Base-by-base conservation (phyloP, 2,329 filamentous ascomycete genomes). In the Fusarium burgessii region DNA sequence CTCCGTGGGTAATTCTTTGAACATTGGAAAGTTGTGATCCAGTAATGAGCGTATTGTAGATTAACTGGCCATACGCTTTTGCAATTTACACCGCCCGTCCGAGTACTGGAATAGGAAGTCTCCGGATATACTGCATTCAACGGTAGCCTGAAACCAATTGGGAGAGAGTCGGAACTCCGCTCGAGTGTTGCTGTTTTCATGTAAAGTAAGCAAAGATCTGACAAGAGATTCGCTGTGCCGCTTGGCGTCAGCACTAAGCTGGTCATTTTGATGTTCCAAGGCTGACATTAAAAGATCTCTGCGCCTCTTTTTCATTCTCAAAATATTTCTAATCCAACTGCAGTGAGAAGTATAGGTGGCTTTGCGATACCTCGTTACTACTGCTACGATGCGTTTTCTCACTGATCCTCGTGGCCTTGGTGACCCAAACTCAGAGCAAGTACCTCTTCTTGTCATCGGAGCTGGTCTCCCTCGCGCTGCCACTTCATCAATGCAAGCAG, bases 401-500 rank as follows among this genome's bases (percentile, higher is more conserved):
- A 66, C 51, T 9, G 69, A 74, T 35, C 23, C 70, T 5, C 64
- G 63, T 2, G 49, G 61, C 6, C 56, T 66, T 3, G 51, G 60
- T 2, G 41, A 70, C 38, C 52, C 52, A 5, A 36, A 47, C 6
- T 47, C 58, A 7, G 33, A 66, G 3, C 40, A 49, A 8, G 50
- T 63, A 1, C 60, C 62, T n/a, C 70, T 74, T 4, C 42, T 59
- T 3, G 77, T 79, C 32, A 75, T 80, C 13, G 77, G 69, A 18
- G 76, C 76, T 9, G 79, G 79, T 7, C 76, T 80, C n/a, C 76
- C 78, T 13, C 77, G 79, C 27, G 80, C 79, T 23, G 80, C 79
- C 11, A 82, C 80, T 0, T 80, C 78, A 7, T 82, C 80, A 10
- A 69, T 82, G 33, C 79, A 80, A 52, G 74, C 76, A 3, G 80